Evolutionary conservation across 2,329 filamentous ascomycete genomes (phyloP).

Genomic region (Pseudocercospora fijiensis): DNA sequence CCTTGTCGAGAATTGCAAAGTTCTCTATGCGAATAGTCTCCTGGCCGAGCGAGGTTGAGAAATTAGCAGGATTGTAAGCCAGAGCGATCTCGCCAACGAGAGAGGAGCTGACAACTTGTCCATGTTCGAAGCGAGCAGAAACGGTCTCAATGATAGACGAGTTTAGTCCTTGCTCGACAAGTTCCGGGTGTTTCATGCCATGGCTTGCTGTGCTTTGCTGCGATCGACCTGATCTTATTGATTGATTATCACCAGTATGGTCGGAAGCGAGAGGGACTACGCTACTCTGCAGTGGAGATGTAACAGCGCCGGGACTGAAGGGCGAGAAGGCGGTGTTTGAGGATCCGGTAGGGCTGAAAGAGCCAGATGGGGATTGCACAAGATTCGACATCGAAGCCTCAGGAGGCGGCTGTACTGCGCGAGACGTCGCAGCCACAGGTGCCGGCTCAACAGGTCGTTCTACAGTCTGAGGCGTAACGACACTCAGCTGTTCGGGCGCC

Average conservation of each 20-base stretch:
- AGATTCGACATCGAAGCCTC: conserved; percentile 3
- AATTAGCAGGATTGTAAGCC: conserved; percentile 66
- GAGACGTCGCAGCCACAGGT: conserved; percentile 3
- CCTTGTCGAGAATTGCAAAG: conserved; percentile 81
- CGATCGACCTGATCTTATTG: conserved; percentile 84
- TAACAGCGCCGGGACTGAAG: conserved; percentile 27
- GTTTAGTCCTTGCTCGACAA: conserved; percentile 76
- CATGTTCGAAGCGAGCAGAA: conserved; percentile 78
- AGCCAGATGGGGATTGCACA: conserved; percentile 26
- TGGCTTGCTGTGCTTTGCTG: conserved; percentile 58
- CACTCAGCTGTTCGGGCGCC: conserved; percentile 3
- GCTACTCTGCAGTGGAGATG: conserved; percentile 36
- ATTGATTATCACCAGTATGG: conserved; percentile 76
- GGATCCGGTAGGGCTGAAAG: conserved; percentile 19
- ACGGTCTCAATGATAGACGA: conserved; percentile 89
- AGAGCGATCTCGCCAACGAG: conserved; percentile 88
- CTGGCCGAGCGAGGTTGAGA: conserved; percentile 43
- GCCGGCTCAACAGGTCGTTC: conserved; percentile 17
- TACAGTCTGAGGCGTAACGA: conserved; percentile 10
- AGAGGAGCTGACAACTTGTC: conserved; percentile 67
- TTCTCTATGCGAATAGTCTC: conserved; percentile 82
- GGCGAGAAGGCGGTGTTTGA: conserved; percentile 34
- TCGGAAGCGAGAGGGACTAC: conserved; percentile 46
- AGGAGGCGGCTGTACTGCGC: conserved; percentile 13
- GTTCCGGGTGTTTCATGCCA: conserved; percentile 71